These are phyloP conservation scores for Alternaria rosae DNA, from an alignment of 2,329 filamentous ascomycete genomes.

Conservation along the genomic window DNA sequence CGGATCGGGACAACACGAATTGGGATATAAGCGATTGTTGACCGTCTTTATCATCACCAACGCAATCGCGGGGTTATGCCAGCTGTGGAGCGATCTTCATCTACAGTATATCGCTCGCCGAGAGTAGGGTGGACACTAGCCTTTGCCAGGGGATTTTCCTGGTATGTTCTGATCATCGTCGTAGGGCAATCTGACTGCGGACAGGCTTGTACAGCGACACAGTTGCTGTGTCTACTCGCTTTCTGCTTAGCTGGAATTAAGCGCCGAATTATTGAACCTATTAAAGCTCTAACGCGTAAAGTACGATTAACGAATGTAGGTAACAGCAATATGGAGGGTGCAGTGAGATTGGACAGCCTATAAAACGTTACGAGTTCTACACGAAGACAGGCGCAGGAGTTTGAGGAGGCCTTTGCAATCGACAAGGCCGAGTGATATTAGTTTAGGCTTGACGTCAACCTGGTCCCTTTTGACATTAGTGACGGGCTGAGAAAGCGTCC, in stretches of 20 bases:
- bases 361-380: conserved; percentile 9
- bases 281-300: conserved; percentile 5
- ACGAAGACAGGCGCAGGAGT: conserved; percentile 4
- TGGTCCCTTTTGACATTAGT: background rate
- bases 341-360: conserved; percentile 9
- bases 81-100: conserved; percentile 6
- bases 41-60: conserved; percentile 5
- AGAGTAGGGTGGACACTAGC: conserved; percentile 4
- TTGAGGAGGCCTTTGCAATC: background rate
- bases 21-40: conserved; percentile 4
- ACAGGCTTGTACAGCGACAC: conserved; percentile 8
- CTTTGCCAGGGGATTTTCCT: background rate
- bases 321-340: conserved; percentile 6
- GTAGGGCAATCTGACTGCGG: background rate
- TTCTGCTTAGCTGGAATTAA: conserved; percentile 14
- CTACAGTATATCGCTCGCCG: conserved; percentile 1
- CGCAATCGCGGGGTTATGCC: background rate
- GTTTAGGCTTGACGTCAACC: background rate
- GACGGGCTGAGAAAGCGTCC: background rate
- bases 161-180: conserved; percentile 3
- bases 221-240: conserved; percentile 8
- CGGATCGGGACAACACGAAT: background rate
- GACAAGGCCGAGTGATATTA: conserved; percentile 1
- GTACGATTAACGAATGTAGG: conserved; percentile 1
- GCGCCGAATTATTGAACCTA: conserved; percentile 7